phyloP scores from a whole-genome alignment of 2,329 filamentous ascomycete species.

The Rutstroemia sp. region DNA sequence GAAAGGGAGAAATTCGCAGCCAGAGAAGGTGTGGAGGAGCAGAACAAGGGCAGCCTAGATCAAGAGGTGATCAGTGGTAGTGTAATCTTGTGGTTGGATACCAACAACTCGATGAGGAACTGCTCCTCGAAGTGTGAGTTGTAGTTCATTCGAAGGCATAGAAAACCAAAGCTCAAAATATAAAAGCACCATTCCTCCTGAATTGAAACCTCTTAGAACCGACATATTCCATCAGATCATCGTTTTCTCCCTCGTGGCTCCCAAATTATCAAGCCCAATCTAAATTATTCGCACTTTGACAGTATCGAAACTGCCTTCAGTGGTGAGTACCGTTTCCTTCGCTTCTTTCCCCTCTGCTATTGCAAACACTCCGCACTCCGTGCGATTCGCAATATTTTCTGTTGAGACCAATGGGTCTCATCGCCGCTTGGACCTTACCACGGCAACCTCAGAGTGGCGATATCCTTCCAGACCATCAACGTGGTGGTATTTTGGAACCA shows the following conservation, averaged over 20 bases:
- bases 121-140: conserved; percentile 1
- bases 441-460: too few relatives aligned
- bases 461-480: neutral
- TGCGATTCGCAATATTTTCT: too few relatives aligned
- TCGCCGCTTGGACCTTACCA: too few relatives aligned
- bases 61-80: conserved; percentile 17
- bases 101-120: neutral
- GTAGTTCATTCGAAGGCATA: neutral
- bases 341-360: too few relatives aligned
- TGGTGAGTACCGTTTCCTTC: too few relatives aligned
- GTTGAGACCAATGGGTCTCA: too few relatives aligned
- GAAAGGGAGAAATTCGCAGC: conserved; percentile 16
- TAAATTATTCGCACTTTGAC: too few relatives aligned
- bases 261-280: too few relatives aligned
- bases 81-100: conserved; percentile 23
- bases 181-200: conserved; percentile 3
- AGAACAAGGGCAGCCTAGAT: conserved; percentile 21
- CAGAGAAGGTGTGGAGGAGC: conserved; percentile 26
- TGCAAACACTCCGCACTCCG: too few relatives aligned
- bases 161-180: neutral
- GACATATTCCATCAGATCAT: neutral
- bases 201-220: neutral
- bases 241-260: too few relatives aligned
- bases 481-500: neutral
- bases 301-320: too few relatives aligned